A percentile compares a stretch with the other conserved stretches of the same genome.
Conservation (phyloP, 1,284 basidiomycete genomes). For the Boletus mariae region DNA sequence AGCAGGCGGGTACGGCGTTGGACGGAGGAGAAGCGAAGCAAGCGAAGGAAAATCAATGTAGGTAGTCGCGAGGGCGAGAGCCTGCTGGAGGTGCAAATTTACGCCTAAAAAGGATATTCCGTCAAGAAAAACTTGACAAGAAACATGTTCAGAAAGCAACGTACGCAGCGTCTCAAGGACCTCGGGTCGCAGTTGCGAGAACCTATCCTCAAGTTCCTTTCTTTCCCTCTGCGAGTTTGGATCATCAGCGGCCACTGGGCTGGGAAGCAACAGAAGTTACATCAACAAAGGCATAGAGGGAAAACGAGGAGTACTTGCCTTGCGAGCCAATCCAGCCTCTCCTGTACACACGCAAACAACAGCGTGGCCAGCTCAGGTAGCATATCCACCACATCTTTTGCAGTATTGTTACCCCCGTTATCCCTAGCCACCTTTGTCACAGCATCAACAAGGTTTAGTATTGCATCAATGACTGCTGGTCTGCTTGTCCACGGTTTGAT, state of each 20-base stretch:
- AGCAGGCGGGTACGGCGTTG: constrained; percentile 57
- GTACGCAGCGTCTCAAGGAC: constrained; percentile 75
- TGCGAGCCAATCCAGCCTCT: constrained; percentile 66
- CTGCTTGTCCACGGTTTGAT: constrained; percentile 84
- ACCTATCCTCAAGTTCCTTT: constrained; percentile 59
- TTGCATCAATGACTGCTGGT: constrained; percentile 61
- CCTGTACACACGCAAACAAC: constrained; percentile 71
- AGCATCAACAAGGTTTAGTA: constrained; percentile 70
- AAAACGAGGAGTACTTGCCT: constrained; percentile 42
- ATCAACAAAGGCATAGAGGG: constrained; percentile 5
- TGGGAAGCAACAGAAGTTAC: constrained; percentile 18
- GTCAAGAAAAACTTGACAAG: background rate
- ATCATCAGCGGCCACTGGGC: constrained; percentile 44
- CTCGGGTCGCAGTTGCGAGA: constrained; percentile 65
- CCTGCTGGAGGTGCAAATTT: constrained; percentile 63
- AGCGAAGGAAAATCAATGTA: constrained; percentile 83
- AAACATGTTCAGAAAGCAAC: constrained; percentile 22
- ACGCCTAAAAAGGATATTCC: constrained; percentile 32
- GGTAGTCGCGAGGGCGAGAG: constrained; percentile 80
- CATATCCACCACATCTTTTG: constrained; percentile 47
- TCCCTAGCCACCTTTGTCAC: constrained; percentile 45
- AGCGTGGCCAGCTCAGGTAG: constrained; percentile 69
- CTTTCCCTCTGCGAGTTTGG: constrained; percentile 49
- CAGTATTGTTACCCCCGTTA: constrained; percentile 26
- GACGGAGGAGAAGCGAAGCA: constrained; percentile 76